Percentiles rank a stretch among this genome's conserved stretches.
These are phyloP conservation scores for Ambrosia trifida DNA, from an alignment of 129 eudicot genomes.

Conservation along the genomic window DNA sequence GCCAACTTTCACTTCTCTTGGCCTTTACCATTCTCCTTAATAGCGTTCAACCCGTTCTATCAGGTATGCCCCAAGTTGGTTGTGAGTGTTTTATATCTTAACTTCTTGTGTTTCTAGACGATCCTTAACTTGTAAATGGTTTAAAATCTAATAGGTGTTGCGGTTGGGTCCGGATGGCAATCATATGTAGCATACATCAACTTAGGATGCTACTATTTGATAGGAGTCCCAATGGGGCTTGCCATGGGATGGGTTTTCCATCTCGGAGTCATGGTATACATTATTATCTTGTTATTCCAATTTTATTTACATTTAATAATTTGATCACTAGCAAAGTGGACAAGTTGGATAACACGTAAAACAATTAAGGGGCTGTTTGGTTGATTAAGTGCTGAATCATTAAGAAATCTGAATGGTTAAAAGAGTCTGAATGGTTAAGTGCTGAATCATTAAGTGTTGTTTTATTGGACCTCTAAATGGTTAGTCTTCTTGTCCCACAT, in stretches of 20 bases:
- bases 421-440: too few relatives aligned
- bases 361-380: too few relatives aligned
- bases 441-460: too few relatives aligned
- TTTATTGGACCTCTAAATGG: too few relatives aligned
- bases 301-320: not conserved
- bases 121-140: not conserved
- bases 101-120: not conserved
- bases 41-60: conserved; percentile 86
- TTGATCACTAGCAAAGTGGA: not conserved
- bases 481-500: too few relatives aligned
- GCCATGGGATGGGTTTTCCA: conserved; percentile 75
- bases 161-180: conserved; percentile 98
- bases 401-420: too few relatives aligned
- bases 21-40: conserved; percentile 83
- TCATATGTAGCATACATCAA: conserved; percentile 75
- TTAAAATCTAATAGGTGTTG: conserved; percentile 54
- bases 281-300: not conserved
- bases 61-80: conserved; percentile 41
- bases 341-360: not conserved
- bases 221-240: conserved; percentile 78
- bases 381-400: too few relatives aligned
- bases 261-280: conserved; percentile 75
- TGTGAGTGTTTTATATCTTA: not conserved
- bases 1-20: conserved; percentile 58
- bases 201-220: conserved; percentile 68